Percentiles rank a stretch among this genome's conserved stretches.
Evolutionary conservation across 2,329 filamentous ascomycete genomes (phyloP).

Genomic region (Aspergillus sp.): DNA sequence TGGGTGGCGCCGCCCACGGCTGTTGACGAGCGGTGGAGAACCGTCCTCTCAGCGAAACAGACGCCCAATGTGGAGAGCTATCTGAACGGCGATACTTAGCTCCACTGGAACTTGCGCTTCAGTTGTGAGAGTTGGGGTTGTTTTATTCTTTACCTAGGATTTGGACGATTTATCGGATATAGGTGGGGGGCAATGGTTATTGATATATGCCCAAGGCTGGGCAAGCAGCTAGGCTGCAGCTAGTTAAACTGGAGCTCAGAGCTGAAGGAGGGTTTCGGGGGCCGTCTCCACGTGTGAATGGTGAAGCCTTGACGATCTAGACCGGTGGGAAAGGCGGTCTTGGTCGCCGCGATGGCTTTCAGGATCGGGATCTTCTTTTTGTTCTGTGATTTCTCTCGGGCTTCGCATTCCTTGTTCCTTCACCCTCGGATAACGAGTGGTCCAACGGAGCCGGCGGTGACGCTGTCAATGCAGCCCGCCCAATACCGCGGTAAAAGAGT

Average conservation of each 20-base stretch:
- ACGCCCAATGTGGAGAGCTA: constrained; percentile 14
- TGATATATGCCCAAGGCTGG: constrained; percentile 7
- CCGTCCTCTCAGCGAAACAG: constrained; percentile 18
- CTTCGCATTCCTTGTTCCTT: not conserved
- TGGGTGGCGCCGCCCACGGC: constrained; percentile 28
- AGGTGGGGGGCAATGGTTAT: constrained; percentile 2
- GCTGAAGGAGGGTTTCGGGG: not conserved
- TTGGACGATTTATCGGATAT: not conserved
- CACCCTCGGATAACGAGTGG: constrained; percentile 1
- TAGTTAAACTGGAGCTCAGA: not conserved
- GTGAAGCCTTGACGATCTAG: constrained; percentile 5
- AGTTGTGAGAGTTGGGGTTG: not conserved
- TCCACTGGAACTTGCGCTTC: not conserved
- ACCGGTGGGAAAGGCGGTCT: not conserved
- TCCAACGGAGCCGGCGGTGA: not conserved
- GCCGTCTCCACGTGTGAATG: constrained; percentile 3
- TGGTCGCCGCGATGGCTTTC: not conserved
- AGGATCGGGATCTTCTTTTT: not conserved
- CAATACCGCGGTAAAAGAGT: not conserved
- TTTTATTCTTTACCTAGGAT: not conserved
- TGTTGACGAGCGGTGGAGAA: constrained; percentile 27
- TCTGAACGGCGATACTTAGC: not conserved
- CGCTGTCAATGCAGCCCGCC: not conserved
- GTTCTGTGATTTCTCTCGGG: not conserved
- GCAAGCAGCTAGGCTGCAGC: constrained; percentile 6